These are phyloP conservation scores for Pinguiococcus pyrenoidosus DNA, from an alignment of 108 stramenopile genomes.

Conservation along the genomic window DNA sequence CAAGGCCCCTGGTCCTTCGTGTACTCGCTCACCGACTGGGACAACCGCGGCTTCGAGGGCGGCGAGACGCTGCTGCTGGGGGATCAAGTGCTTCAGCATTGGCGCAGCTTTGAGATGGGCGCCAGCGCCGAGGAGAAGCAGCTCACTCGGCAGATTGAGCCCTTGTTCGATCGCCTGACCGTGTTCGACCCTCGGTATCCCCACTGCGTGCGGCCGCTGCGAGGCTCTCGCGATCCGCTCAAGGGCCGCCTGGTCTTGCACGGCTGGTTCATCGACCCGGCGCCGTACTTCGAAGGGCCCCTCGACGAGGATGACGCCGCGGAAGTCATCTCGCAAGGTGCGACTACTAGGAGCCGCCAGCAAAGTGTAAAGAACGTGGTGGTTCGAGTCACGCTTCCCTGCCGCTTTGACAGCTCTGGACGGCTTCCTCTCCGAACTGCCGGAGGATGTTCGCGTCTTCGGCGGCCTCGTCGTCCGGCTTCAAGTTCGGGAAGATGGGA, in stretches of 20 bases:
- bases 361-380: no score
- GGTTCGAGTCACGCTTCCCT: no score
- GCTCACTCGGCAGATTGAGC: conserved; percentile 11
- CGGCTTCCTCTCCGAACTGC: no score
- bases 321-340: conserved; percentile 6
- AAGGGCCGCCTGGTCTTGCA: conserved; percentile 22
- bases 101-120: conserved; percentile 14
- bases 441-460: no score
- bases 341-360: no score
- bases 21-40: conserved; percentile 22
- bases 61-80: conserved; percentile 23
- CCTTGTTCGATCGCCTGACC: conserved; percentile 21
- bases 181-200: conserved; percentile 24
- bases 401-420: no score
- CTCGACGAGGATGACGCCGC: conserved; percentile 16
- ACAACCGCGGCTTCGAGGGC: conserved; percentile 12
- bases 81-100: conserved; percentile 24
- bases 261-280: conserved; percentile 24
- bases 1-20: conserved; percentile 29
- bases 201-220: conserved; percentile 15
- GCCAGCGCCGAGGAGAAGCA: conserved; percentile 18
- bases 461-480: no score
- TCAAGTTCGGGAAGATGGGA: no score
- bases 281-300: conserved; percentile 17
- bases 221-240: conserved; percentile 10